Conservation (phyloP, 2,329 filamentous ascomycete genomes). For the Cordyceps militaris region DNA sequence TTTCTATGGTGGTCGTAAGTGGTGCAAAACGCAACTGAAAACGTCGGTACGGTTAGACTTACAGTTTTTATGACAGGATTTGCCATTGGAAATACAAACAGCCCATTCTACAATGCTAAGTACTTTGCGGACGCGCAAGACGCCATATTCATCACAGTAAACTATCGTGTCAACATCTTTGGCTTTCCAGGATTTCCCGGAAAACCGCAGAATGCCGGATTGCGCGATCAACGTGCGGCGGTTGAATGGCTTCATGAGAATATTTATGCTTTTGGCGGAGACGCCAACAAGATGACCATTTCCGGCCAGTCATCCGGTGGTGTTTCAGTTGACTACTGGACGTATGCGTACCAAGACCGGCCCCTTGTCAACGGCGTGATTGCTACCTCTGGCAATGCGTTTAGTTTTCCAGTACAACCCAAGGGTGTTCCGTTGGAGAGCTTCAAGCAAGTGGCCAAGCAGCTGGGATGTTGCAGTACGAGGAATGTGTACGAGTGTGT, state of each 20-base stretch:
- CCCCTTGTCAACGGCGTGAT: conserved; percentile 43
- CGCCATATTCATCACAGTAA: conserved; percentile 39
- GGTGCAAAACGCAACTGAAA: no score
- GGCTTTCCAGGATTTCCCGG: conserved; percentile 31
- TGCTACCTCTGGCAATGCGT: conserved; percentile 37
- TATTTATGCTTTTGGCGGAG: conserved; percentile 24
- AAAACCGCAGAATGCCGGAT: conserved; percentile 20
- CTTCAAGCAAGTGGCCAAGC: conserved; percentile 34
- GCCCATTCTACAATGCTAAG: conserved; percentile 34
- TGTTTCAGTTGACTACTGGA: conserved; percentile 38
- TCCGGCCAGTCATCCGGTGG: conserved; percentile 28
- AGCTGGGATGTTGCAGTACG: conserved; percentile 30
- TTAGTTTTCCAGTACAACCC: conserved; percentile 37
- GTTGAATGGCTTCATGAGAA: conserved; percentile 29
- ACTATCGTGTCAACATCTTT: conserved; percentile 38
- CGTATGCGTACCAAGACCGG: conserved; percentile 41
- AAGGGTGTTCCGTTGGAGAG: conserved; percentile 27
- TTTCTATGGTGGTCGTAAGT: conserved; percentile 30
- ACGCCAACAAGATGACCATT: conserved; percentile 26
- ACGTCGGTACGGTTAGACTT: not conserved
- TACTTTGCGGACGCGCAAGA: conserved; percentile 36
- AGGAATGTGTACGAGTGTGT: conserved; percentile 30
- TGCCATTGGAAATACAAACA: conserved; percentile 29
- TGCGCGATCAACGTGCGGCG: conserved; percentile 25
- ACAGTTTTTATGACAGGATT: conserved; percentile 26